Evolutionary conservation across 2,329 filamentous ascomycete species (phyloP).

Genomic region (Cercospora nicotianae): DNA sequence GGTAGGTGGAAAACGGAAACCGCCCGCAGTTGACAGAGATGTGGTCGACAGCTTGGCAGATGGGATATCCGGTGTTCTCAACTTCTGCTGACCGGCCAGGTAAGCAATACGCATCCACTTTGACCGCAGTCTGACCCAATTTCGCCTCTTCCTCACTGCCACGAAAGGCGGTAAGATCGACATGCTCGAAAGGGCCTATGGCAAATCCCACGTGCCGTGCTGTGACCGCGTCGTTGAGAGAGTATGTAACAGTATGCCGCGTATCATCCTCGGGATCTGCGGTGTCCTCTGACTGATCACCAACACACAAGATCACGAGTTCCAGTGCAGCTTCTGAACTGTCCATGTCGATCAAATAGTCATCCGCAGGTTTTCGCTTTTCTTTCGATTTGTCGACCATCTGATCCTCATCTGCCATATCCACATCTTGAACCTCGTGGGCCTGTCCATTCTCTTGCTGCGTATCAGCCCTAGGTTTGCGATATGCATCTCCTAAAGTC

Average conservation of each 20-base stretch:
- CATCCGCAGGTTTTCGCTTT: slow-evolving; percentile 36
- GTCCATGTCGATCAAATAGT: slow-evolving; percentile 48
- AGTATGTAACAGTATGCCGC: slow-evolving; percentile 86
- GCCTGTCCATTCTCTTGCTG: slow-evolving; percentile 44
- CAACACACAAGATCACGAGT: slow-evolving; percentile 87
- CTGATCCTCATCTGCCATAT: slow-evolving; percentile 43
- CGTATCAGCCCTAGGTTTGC: slow-evolving; percentile 38
- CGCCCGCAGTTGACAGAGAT: slow-evolving; percentile 85
- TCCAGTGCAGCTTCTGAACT: slow-evolving; percentile 87
- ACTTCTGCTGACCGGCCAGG: slow-evolving; percentile 80
- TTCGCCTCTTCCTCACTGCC: slow-evolving; percentile 90
- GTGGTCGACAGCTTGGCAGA: slow-evolving; percentile 86
- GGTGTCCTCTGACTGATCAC: slow-evolving; percentile 79
- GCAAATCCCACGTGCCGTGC: slow-evolving; percentile 91
- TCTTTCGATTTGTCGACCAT: slow-evolving; percentile 13
- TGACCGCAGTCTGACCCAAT: slow-evolving; percentile 81
- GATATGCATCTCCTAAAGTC: slow-evolving; percentile 74
- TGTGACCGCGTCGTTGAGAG: slow-evolving; percentile 70
- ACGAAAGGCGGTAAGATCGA: slow-evolving; percentile 79
- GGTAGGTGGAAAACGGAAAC: slow-evolving; percentile 90
- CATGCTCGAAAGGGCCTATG: slow-evolving; percentile 89
- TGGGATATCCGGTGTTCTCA: slow-evolving; percentile 79
- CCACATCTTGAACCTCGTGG: slow-evolving; percentile 32
- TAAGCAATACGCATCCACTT: slow-evolving; percentile 87
- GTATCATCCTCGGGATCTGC: slow-evolving; percentile 72